Percentiles rank a stretch among this genome's conserved stretches.
These are phyloP conservation scores for Cercospora sojina DNA, from an alignment of 2,329 filamentous ascomycete genomes.

Conservation along the genomic window DNA sequence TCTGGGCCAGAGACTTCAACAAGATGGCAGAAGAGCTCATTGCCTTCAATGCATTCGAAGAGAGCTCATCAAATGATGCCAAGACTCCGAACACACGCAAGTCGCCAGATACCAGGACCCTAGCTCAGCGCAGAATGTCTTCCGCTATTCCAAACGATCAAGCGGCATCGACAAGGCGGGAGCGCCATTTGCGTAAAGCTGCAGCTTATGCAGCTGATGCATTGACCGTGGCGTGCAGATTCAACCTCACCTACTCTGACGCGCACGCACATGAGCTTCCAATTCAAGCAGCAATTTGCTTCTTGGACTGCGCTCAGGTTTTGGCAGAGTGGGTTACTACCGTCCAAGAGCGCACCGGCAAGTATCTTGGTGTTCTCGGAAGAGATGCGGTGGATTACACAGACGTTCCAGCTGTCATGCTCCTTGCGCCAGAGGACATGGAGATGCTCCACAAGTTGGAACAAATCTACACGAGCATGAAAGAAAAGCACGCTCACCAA, in stretches of 20 bases:
- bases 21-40: constrained; percentile 86
- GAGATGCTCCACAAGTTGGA: constrained; percentile 81
- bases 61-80: constrained; percentile 6
- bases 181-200: constrained; percentile 88
- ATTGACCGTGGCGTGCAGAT: constrained; percentile 80
- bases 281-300: constrained; percentile 85
- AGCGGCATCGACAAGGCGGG: constrained; percentile 63
- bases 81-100: constrained; percentile 11
- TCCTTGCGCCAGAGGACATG: constrained; percentile 87
- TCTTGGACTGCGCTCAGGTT: constrained; percentile 91
- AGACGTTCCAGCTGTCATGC: constrained; percentile 82
- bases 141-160: constrained; percentile 24
- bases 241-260: constrained; percentile 82
- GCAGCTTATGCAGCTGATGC: constrained; percentile 94
- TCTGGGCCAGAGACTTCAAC: constrained; percentile 92
- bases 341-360: constrained; percentile 89
- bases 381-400: constrained; percentile 75
- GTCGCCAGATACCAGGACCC: constrained; percentile 16
- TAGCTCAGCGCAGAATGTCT: constrained; percentile 36
- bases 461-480: constrained; percentile 72
- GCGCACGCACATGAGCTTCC: constrained; percentile 81
- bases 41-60: constrained; percentile 63
- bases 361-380: constrained; percentile 82
- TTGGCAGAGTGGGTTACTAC: constrained; percentile 92
- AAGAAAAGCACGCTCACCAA: constrained; percentile 66